phyloP scores from a whole-genome alignment of 2,329 filamentous ascomycete genomes.

The Fonsecaea pugnacius region DNA sequence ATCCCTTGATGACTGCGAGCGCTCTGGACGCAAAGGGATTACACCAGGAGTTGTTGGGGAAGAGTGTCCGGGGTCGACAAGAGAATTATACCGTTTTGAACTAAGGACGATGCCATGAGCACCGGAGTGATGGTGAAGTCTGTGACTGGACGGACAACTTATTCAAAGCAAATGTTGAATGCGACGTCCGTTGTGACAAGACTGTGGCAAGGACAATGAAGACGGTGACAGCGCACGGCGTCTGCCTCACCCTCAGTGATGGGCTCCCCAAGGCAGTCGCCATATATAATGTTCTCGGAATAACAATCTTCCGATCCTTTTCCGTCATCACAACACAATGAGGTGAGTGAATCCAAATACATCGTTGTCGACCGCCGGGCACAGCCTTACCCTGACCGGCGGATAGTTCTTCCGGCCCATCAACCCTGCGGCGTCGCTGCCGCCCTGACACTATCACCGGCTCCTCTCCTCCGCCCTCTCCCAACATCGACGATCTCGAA shows the following conservation, averaged over 20 bases:
- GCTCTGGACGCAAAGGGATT: background rate
- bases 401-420: slow-evolving; percentile 15
- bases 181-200: background rate
- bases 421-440: background rate
- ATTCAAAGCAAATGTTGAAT: background rate
- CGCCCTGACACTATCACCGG: slow-evolving; percentile 6
- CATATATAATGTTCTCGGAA: slow-evolving; percentile 7
- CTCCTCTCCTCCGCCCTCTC: slow-evolving; percentile 10
- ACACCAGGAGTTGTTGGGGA: background rate
- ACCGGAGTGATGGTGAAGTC: background rate
- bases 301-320: slow-evolving; percentile 1
- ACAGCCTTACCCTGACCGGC: slow-evolving; percentile 7
- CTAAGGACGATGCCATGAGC: background rate
- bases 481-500: slow-evolving; percentile 9
- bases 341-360: slow-evolving; percentile 7
- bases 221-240: background rate
- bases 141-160: background rate
- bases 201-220: background rate
- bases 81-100: background rate
- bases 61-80: background rate
- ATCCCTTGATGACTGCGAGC: background rate
- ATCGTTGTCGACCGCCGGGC: slow-evolving; percentile 18
- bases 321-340: background rate
- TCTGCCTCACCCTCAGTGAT: background rate
- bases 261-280: background rate